Evolutionary conservation across 352 stramenopile genomes (phyloP).

Genomic region (Thalassiosira gravida): DNA sequence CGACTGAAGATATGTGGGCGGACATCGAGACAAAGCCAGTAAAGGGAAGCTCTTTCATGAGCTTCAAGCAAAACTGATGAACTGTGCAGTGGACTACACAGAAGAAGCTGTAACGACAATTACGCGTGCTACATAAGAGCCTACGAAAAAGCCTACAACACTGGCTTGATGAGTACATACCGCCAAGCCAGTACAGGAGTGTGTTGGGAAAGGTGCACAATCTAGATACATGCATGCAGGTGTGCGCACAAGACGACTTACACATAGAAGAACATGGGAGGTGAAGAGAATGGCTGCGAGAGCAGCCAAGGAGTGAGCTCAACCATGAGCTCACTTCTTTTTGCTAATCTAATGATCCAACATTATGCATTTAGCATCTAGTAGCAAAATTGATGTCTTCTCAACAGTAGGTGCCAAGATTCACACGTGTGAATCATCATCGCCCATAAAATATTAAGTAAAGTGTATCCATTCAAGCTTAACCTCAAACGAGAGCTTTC

Average conservation of each 20-base stretch:
- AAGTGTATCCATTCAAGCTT: no score
- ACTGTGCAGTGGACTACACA: not conserved
- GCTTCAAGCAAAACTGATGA: not conserved
- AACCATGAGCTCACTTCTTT: not conserved
- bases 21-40: not conserved
- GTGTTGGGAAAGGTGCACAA: not conserved
- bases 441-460: no score
- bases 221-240: not conserved
- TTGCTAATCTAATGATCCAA: not conserved
- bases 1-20: not conserved
- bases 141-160: not conserved
- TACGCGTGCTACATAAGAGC: no score
- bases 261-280: not conserved
- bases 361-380: not conserved
- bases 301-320: not conserved
- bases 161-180: not conserved
- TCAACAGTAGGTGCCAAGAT: not conserved
- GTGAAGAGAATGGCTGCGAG: not conserved
- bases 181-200: not conserved
- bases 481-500: no score
- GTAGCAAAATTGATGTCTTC: not conserved
- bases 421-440: no score
- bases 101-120: no score
- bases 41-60: slow-evolving; percentile 3
- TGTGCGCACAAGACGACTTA: not conserved